These are phyloP conservation scores for Spongospora subterranea DNA, from an alignment of 208 protist species.

Conservation along the genomic window DNA sequence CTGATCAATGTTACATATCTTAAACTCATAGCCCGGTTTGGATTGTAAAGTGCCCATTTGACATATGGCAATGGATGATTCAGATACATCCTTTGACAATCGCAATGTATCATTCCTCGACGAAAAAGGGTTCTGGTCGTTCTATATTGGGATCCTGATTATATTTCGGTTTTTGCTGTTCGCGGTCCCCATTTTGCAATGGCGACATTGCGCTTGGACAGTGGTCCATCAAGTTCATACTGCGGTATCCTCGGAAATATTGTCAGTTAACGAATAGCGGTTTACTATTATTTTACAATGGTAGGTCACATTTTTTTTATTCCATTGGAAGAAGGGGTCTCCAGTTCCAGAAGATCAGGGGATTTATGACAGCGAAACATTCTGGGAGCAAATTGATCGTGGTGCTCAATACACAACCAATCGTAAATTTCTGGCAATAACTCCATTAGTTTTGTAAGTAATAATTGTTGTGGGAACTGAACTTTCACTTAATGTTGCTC, in stretches of 20 bases:
- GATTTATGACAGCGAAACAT: conserved; percentile 38
- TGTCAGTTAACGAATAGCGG: neutral
- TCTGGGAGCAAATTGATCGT: conserved; percentile 65
- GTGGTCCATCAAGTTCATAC: conserved; percentile 53
- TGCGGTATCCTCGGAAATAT: neutral
- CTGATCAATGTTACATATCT: too few species aligned
- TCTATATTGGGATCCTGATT: conserved; percentile 2
- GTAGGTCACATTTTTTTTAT: conserved; percentile 53
- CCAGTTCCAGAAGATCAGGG: conserved; percentile 57
- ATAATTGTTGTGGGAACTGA: neutral
- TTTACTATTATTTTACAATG: conserved; percentile 18
- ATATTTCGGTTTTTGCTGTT: conserved; percentile 53
- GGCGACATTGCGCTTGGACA: conserved; percentile 42
- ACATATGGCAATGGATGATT: too few species aligned
- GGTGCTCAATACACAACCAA: conserved; percentile 57
- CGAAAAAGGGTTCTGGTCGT: conserved; percentile 38
- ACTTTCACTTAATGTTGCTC: neutral
- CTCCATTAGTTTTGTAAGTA: conserved; percentile 49
- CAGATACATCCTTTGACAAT: too few species aligned
- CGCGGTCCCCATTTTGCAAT: conserved; percentile 35
- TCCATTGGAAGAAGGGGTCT: conserved; percentile 63
- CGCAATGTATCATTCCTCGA: conserved; percentile 32
- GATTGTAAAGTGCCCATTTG: too few species aligned
- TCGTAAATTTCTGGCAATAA: conserved; percentile 58
- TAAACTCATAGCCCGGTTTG: too few species aligned